phyloP scores from a whole-genome alignment of 2,329 filamentous ascomycete genomes.

The Fonsecaea nubica region DNA sequence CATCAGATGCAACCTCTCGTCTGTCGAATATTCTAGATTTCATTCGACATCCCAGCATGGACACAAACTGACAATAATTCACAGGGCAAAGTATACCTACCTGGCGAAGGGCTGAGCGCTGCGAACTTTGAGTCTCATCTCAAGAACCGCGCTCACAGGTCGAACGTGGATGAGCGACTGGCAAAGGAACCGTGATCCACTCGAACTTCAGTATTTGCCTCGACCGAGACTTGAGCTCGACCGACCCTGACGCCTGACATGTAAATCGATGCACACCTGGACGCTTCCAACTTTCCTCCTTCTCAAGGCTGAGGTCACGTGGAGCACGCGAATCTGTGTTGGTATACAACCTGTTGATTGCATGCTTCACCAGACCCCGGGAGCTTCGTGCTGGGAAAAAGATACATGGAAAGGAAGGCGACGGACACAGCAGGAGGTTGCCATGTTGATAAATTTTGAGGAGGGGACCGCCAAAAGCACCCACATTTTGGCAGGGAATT shows the following conservation, averaged over 20 bases:
- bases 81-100: constrained; percentile 71
- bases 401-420: not conserved
- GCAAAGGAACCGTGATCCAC: constrained; percentile 40
- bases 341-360: not conserved
- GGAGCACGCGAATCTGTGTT: not conserved
- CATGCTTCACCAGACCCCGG: not conserved
- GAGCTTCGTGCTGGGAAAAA: not conserved
- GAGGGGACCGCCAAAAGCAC: not conserved
- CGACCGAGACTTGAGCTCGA: not conserved
- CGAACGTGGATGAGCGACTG: constrained; percentile 67
- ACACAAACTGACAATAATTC: not conserved
- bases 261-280: not conserved
- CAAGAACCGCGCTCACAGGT: constrained; percentile 79
- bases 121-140: constrained; percentile 93
- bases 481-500: not conserved
- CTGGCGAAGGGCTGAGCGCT: constrained; percentile 81
- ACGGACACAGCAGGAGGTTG: not conserved
- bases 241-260: not conserved
- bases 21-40: not conserved
- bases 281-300: not conserved
- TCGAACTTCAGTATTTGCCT: not conserved
- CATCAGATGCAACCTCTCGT: not conserved
- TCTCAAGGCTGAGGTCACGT: constrained; percentile 9
- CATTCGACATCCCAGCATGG: not conserved
- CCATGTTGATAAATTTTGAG: not conserved